Percentiles rank a stretch among this genome's conserved stretches.
These are phyloP conservation scores for Reticulascus tulasneorum DNA, from an alignment of 2,329 filamentous ascomycete genomes.

Conservation along the genomic window DNA sequence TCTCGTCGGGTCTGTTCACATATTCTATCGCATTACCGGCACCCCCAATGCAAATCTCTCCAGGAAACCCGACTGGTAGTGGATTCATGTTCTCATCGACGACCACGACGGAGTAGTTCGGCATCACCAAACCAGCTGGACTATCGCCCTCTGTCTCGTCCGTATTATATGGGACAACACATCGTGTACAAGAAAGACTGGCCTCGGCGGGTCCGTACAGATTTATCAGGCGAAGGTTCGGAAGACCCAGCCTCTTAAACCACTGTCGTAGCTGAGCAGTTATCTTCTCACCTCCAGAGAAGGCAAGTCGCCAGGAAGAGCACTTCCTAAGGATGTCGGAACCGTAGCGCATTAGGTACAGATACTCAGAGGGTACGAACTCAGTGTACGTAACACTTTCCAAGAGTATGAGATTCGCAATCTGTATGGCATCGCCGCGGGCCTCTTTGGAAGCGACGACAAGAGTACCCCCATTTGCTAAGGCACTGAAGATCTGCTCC, in stretches of 20 bases:
- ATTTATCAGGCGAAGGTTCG: slow-evolving; percentile 16
- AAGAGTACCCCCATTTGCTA: slow-evolving; percentile 31
- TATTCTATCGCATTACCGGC: slow-evolving; percentile 28
- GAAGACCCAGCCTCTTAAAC: slow-evolving; percentile 4
- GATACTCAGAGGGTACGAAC: slow-evolving; percentile 38
- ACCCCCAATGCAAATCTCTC: slow-evolving; percentile 28
- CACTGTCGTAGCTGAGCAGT: slow-evolving; percentile 3
- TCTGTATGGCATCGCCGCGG: slow-evolving; percentile 27
- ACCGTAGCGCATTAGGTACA: slow-evolving; percentile 22
- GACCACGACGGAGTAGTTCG: slow-evolving; percentile 36
- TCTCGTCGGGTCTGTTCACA: slow-evolving; percentile 16
- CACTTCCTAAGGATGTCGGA: slow-evolving; percentile 2
- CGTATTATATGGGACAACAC: slow-evolving; percentile 11
- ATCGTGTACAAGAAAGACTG: slow-evolving; percentile 7
- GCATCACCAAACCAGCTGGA: slow-evolving; percentile 16
- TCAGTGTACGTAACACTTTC: slow-evolving; percentile 32
- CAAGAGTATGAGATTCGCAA: slow-evolving; percentile 30
- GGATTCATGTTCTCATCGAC: slow-evolving; percentile 29
- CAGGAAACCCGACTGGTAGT: slow-evolving; percentile 31
- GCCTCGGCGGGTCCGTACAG: slow-evolving; percentile 28
- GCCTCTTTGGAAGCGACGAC: slow-evolving; percentile 24
- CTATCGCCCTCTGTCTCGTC: slow-evolving; percentile 17
- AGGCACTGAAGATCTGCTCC: slow-evolving; percentile 28
- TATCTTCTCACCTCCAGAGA: slow-evolving; percentile 16
- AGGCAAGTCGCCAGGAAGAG: slow-evolving; percentile 14